Evolutionary conservation across 345 rosid species (phyloP), one percentile per base, ranked within the genome.

Genomic region (Hibiscus mutabilis): DNA sequence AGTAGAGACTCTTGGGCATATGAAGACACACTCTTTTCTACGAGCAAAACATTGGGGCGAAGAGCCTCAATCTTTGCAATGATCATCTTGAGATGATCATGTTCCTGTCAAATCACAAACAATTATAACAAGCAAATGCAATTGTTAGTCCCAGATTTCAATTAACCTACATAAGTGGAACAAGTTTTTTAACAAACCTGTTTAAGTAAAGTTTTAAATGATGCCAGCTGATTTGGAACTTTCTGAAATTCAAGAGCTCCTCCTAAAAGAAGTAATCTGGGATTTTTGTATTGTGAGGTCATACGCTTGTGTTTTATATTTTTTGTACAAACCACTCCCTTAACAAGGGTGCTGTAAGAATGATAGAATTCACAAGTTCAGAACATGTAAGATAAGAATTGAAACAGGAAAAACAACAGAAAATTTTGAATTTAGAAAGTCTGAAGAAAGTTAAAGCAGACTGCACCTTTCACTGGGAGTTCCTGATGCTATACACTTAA

Each of bases 231-330:
- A 76, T 90, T 93, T 56, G 82, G 85, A 66, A 75, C 86, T 85
- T 83, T 91, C 70, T 86, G 99, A 83, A 84, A 91, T 79, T 92
- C 99, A 0, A 96, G 93, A 22, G 99, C 89, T 68, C 98, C 99
- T 35, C 91, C 96, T 80, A 96, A 77, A 76, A 96, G 86, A 79
- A 96, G 85, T 73, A 96, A 69, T 78, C 89, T 84, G 57, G 99
- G 97, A 71, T 86, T 89, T 84, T 86, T 92, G 91, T 89, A 89
- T 67, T 91, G 98, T 15, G 99, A 80, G 37, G 81, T 96, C 99
- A 96, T 96, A 76, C 99, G 97, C 82, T 96, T 96, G 81, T 96
- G 99, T 83, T 87, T 92, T 79, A 92, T 81, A 78, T 96, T 96
- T 87, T 96, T 96, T 64, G 98, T 89, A 79, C 98, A 96, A 77